These are phyloP conservation scores for Rhodotorula graminis DNA, from an alignment of 768 basidiomycete genomes.

Conservation along the genomic window DNA sequence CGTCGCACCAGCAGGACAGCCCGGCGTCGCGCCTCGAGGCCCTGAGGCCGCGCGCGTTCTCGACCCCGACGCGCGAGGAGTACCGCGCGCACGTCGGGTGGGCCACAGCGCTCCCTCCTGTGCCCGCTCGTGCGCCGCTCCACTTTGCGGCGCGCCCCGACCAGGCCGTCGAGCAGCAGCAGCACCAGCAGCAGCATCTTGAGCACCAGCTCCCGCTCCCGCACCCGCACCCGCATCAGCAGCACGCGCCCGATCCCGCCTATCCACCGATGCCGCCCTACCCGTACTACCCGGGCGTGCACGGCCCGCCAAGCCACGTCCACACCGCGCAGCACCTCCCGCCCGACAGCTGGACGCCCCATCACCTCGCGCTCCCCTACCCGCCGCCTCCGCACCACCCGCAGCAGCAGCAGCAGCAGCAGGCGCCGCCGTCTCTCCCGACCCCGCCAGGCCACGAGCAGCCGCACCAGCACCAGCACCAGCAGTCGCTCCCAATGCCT, in stretches of 20 bases:
- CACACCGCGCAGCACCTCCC: not conserved
- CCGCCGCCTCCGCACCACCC: not conserved
- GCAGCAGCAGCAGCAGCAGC: too few relatives aligned
- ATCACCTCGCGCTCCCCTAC: not conserved
- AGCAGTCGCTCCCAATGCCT: too few relatives aligned
- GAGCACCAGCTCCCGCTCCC: too few relatives aligned
- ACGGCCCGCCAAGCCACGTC: too few relatives aligned
- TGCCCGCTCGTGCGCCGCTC: not conserved
- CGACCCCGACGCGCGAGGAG: constrained; percentile 23
- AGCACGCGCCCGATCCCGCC: not conserved
- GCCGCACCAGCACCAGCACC: too few relatives aligned
- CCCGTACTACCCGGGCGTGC: not conserved
- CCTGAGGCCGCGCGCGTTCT: constrained; percentile 12
- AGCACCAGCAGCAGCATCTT: too few relatives aligned
- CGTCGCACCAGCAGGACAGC: not conserved
- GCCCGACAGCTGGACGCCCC: too few relatives aligned
- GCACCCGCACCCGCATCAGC: too few relatives aligned
- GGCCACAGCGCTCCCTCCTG: not conserved
- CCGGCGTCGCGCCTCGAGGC: not conserved
- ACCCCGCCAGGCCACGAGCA: too few relatives aligned
- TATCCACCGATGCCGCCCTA: not conserved
- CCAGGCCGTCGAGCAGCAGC: too few relatives aligned
- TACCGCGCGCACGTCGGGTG: constrained; percentile 7
- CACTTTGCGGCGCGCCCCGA: not conserved
- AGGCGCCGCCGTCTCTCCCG: too few relatives aligned